Base-by-base conservation (phyloP, 2,329 filamentous ascomycete genomes). In the Nigrospora osmanthi region DNA sequence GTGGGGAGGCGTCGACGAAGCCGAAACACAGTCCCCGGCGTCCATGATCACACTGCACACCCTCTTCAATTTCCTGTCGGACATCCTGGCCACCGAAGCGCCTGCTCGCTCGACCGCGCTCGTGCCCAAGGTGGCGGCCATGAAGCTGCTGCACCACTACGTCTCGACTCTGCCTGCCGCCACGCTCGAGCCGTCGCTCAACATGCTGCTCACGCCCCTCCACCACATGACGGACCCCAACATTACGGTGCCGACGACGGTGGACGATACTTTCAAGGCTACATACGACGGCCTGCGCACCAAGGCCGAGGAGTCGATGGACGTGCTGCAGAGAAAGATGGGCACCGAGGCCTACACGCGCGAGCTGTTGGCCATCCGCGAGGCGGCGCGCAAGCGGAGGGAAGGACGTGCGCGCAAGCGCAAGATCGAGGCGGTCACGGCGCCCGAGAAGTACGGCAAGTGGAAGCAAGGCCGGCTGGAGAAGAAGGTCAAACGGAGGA, bases 401-500 rank as follows among this genome's bases (percentile, higher is more conserved):
- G 80, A 88, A 60, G 79, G 82, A 57, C 73, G 94, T 52, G 80
- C 85, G 44, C 80, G 76, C 51, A 98, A 98, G 78, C 79, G 93
- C 57, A 87, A 88, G 66, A 87, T 97, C 52, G 90, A 94, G 61
- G 87, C 87, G 11, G 82, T 98, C 19, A 78, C 78, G 41, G 80
- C 85, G 58, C 93, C 93, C 2, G 91, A 93, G 67, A 84, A 75
- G 60, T 81, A 82, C 55, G 87, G 83, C 28, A 73, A 76, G 58
- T 82, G 85, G 55, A 96, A 96, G 80, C 81, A 78, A 61, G 87
- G 84, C 71, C 89, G 85, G 71, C 76, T 86, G 50, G 88, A 93
- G 61, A 81, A 83, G 71, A 93, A 93, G 73, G 89, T 83, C 69
- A 84, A 85, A 55, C 81, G 83, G 64, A 81, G 83, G 62, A 95